A percentile compares a stretch with the other conserved stretches of the same genome.
Evolutionary conservation across 176 grass and related monocot species (phyloP).

Genomic region (Echinochloa phyllopogon): DNA sequence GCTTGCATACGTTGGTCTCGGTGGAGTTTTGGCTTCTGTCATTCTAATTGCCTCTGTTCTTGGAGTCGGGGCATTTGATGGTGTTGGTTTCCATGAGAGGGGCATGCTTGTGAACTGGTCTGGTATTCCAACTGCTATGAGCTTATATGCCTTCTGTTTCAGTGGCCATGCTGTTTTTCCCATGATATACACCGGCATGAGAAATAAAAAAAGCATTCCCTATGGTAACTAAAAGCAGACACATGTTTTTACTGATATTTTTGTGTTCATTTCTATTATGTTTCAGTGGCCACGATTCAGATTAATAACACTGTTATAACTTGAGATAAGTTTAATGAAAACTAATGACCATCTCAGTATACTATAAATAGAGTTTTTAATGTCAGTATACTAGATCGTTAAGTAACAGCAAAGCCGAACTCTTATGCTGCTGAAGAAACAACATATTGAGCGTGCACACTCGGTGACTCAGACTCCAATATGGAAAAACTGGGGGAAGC

Average conservation of each 20-base stretch:
- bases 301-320: not conserved
- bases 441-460: no score
- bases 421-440: no score
- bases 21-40: conserved; percentile 69
- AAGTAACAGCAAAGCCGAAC: no score
- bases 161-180: conserved; percentile 86
- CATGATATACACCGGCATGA: conserved; percentile 78
- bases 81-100: conserved; percentile 71
- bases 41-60: conserved; percentile 67
- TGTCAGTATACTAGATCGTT: no score
- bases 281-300: not conserved
- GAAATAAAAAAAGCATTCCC: conserved; percentile 61
- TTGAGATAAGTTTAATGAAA: conserved; percentile 3
- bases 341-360: not conserved
- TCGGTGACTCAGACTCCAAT: no score
- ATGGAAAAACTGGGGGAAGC: no score
- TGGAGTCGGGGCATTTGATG: conserved; percentile 45
- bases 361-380: no score
- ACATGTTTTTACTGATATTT: not conserved
- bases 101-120: conserved; percentile 60
- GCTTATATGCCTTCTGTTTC: conserved; percentile 91
- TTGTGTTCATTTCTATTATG: conserved; percentile 13
- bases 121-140: conserved; percentile 81
- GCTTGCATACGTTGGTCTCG: conserved; percentile 67
- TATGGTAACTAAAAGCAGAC: conserved; percentile 49